Conservation (phyloP, 495 filamentous ascomycete genomes). For the Penicillium paxilli region DNA sequence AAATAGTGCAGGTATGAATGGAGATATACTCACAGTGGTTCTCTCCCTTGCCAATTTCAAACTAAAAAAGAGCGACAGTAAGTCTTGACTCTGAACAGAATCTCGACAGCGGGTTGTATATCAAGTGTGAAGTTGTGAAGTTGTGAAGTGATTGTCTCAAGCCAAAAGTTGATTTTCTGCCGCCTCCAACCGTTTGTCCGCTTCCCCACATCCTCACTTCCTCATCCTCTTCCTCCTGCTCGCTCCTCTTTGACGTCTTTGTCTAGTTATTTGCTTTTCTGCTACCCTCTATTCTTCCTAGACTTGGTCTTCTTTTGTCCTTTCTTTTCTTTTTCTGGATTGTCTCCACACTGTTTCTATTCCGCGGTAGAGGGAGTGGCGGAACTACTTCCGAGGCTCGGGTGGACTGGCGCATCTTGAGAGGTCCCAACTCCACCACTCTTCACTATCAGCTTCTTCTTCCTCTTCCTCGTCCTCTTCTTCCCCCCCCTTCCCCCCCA, state of each 20-base stretch:
- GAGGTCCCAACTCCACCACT: constrained; percentile 21
- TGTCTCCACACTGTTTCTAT: not conserved
- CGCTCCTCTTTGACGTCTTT: not conserved
- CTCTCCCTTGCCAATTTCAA: too few species aligned
- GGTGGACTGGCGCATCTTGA: constrained; percentile 50
- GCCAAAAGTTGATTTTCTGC: constrained; percentile 31
- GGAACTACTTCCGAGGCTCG: constrained; percentile 38
- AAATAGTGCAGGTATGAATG: too few species aligned
- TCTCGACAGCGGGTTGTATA: too few species aligned
- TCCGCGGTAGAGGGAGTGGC: constrained; percentile 19
- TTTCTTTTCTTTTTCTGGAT: constrained; percentile 1
- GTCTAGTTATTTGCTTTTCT: not conserved
- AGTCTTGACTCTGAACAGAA: too few species aligned
- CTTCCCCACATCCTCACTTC: constrained; percentile 31
- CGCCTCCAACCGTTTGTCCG: constrained; percentile 28
- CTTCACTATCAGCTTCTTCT: constrained; percentile 9
- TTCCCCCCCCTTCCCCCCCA: constrained; percentile 6
- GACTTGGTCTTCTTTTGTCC: not conserved
- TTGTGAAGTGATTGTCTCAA: not conserved
- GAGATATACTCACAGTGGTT: too few species aligned
- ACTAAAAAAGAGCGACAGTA: too few species aligned
- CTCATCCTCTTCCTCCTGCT: constrained; percentile 9
- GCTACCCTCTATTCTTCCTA: not conserved
- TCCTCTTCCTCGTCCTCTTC: constrained; percentile 17
- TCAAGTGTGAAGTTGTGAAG: too few species aligned